Base-by-base conservation (phyloP, 192 early-diverging fungal species). In the Entomortierella parvispora region DNA sequence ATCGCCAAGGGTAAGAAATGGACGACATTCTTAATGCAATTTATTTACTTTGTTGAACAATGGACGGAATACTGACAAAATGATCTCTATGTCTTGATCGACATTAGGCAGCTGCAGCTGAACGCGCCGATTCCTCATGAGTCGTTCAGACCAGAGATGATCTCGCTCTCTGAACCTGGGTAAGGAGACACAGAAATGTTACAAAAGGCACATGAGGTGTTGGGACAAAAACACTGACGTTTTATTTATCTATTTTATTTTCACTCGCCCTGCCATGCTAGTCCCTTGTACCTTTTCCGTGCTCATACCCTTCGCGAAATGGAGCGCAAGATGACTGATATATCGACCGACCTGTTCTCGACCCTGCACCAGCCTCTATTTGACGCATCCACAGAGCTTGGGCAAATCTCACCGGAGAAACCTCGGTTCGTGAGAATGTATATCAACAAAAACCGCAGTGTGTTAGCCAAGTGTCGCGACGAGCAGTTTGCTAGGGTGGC, bases 271-370 rank as follows among this genome's bases (percentile, higher is more conserved):
- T 48, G 18, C 33, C 31, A 14, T 17, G 15, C 31, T 49, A 14
- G 12, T 34, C 65, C 64, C 4, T 58, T 76, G 42, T 76, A 76
- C 55, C 25, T 76, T 22, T 76, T 76, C 59, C 71, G 71, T 18
- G 71, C 71, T 8, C 71, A 76, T 28, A 76, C 71, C 8, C 22
- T 62, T 34, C 57, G 71, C 15, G 71, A 76, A 45, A 77, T 77
- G 74, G 74, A 77, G 14, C 52, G 74, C 22, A 77, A 77, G 60
- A 77, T 77, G 74, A 77, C 74, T 11, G 74, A 77, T 31, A 58
- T 77, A 25, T 77, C 74, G 28, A 68, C 66, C 23, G 74, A 77
- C 32, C 61, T 77, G 15, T 77, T 64, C 46, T 25, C 65, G 2
- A 68, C 47, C 17, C 59, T 68, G n/a, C 74, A 77, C 58, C 74